phyloP scores from a whole-genome alignment of 2,329 filamentous ascomycete species.

The Aspergillus cejpii region DNA sequence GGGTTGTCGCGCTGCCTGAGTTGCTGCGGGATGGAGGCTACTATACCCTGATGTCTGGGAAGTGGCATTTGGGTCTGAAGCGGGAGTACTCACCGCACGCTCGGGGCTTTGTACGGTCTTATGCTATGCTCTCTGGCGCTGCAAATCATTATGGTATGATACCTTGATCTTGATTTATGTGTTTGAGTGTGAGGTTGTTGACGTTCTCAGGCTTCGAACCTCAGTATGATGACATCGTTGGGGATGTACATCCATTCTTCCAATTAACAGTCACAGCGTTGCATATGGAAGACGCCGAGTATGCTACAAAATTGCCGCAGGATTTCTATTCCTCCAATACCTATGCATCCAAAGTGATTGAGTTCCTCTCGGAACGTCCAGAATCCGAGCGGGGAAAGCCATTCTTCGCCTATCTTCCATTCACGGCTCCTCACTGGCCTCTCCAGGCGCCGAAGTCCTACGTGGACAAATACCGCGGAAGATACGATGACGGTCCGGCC shows the following conservation, averaged over 20 bases:
- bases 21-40: conserved; percentile 32
- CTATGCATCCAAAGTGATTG: conserved; percentile 25
- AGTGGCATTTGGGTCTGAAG: conserved; percentile 29
- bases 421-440: conserved; percentile 50
- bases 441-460: conserved; percentile 46
- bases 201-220: conserved; percentile 1
- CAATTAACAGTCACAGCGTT: conserved; percentile 3
- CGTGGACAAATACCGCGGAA: conserved; percentile 44
- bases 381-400: conserved; percentile 36
- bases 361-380: conserved; percentile 28
- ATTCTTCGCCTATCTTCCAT: conserved; percentile 47
- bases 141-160: conserved; percentile 32
- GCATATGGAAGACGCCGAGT: conserved; percentile 11
- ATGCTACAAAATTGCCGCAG: conserved; percentile 10
- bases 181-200: conserved; percentile 9
- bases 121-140: conserved; percentile 25
- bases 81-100: conserved; percentile 21
- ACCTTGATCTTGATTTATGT: conserved; percentile 4
- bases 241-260: conserved; percentile 7
- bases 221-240: conserved; percentile 1
- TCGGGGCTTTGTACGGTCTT: conserved; percentile 28
- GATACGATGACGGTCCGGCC: conserved; percentile 48
- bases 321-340: conserved; percentile 31
- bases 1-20: conserved; percentile 33
- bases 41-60: conserved; percentile 33